Evolutionary conservation across 768 basidiomycete species (phyloP).

Genomic region (Tylopilus balloui): DNA sequence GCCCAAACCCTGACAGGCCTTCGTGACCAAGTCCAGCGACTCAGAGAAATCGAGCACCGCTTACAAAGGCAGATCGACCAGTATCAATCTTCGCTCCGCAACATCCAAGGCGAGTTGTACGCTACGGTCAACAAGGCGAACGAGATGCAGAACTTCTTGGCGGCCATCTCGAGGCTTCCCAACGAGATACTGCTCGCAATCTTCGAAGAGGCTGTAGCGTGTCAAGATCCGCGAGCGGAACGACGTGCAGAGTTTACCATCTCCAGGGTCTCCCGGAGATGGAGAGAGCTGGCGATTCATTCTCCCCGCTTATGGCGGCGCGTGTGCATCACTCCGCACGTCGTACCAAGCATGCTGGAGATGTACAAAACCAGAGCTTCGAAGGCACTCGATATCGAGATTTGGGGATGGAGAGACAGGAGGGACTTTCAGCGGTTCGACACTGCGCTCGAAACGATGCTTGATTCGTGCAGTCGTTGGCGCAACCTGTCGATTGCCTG

Average conservation of each 20-base stretch:
- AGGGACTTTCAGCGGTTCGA: conserved; percentile 31
- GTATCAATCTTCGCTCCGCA: conserved; percentile 12
- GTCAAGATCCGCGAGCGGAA: conserved; percentile 20
- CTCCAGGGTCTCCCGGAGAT: conserved; percentile 31
- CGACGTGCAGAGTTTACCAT: conserved; percentile 23
- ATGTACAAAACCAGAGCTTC: conserved; percentile 24
- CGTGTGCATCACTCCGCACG: conserved; percentile 23
- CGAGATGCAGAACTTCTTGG: conserved; percentile 29
- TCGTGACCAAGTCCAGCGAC: conserved; percentile 16
- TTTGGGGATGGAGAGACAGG: conserved; percentile 29
- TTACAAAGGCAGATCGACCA: conserved; percentile 17
- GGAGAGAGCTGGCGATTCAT: conserved; percentile 30
- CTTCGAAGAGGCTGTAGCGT: conserved; percentile 29
- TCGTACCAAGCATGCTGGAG: conserved; percentile 19
- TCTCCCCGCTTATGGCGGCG: conserved; percentile 30
- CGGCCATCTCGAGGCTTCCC: conserved; percentile 27
- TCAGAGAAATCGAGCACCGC: conserved; percentile 12
- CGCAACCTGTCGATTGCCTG: conserved; percentile 25
- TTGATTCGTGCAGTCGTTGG: conserved; percentile 27
- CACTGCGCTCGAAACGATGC: conserved; percentile 21
- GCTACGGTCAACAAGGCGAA: conserved; percentile 23
- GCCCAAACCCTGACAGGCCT: conserved; percentile 17
- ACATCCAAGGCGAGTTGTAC: conserved; percentile 14
- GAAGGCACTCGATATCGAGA: conserved; percentile 26
- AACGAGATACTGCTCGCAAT: conserved; percentile 30